Base-by-base conservation (phyloP, 805 yeast genomes). In the Brettanomyces nanus region DNA sequence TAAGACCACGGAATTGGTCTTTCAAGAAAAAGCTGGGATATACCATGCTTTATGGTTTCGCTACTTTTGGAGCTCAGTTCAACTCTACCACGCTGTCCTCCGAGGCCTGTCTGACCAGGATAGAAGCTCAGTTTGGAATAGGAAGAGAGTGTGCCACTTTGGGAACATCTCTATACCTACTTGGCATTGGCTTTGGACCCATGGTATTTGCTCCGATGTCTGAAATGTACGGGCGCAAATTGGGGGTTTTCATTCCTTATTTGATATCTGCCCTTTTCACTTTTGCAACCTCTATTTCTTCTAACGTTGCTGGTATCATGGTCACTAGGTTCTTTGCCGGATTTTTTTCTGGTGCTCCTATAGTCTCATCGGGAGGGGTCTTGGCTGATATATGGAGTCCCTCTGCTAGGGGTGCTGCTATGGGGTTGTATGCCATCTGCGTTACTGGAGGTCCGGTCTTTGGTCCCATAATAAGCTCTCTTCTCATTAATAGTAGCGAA, bases 161-260 rank as follows among this genome's bases (percentile, higher is more conserved):
- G 33, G 68, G 73, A 9, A 70, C 80, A 2, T 66, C 85, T 0
- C 56, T 80, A 13, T 81, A 72, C 46, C 73, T 80, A 10, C 52
- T 78, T 34, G 89, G 87, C 0, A 72, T 78, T 48, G 84, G 83
- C 1, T 57, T 75, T 13, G 89, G 87, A 0, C 84, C 85, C 3
- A 60, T 77, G 54, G 45, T 79, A 10, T 75, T 77, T 70, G 85
- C 81, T 1, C 82, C 82, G 2, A 45, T 73, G 7, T 70, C 77
- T 1, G 80, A 75, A 51, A 55, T 62, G 2, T 60, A 51, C 39
- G 67, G 68, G 5, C 56, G 77, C 31, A 68, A 61, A 45, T 42
- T 54, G 4, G 70, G 73, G 21, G 64, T 71, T 18, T 44, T 71
- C 21, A 37, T 61, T 3, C 75, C 79, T 4, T 59, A 65, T 28